Percentiles rank a stretch among this genome's conserved stretches.
These are phyloP conservation scores for Linaria vulgaris DNA, from an alignment of 257 asterid species.

Conservation along the genomic window DNA sequence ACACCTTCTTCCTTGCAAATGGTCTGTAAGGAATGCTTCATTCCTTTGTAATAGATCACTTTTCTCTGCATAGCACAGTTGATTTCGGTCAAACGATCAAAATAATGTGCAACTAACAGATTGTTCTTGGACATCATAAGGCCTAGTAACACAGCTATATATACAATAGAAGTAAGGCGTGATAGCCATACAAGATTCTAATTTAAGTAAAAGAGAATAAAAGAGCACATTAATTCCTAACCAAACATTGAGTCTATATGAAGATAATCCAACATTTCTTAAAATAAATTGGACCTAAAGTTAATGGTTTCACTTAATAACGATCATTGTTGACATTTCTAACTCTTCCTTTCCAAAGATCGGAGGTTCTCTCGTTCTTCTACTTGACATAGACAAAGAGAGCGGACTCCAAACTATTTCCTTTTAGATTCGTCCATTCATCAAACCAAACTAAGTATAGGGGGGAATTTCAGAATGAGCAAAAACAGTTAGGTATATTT, in stretches of 20 bases:
- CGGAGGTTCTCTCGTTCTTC: neutral
- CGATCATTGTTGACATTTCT: neutral
- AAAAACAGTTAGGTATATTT: neutral
- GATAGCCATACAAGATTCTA: conserved; percentile 21
- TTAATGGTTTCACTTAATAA: conserved; percentile 1
- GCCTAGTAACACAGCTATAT: conserved; percentile 1
- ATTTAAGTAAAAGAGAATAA: conserved; percentile 12
- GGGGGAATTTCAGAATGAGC: neutral
- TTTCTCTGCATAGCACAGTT: conserved; percentile 54
- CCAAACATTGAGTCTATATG: conserved; percentile 14
- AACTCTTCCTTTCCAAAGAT: conserved; percentile 1
- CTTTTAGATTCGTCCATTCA: neutral
- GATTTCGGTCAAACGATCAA: conserved; percentile 10
- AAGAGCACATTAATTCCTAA: neutral
- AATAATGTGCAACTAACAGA: neutral
- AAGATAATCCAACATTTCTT: neutral
- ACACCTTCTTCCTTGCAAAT: conserved; percentile 78
- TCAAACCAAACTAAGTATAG: conserved; percentile 10
- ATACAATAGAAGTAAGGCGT: neutral
- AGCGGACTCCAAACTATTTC: neutral
- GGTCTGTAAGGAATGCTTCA: conserved; percentile 64
- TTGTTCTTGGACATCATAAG: conserved; percentile 12
- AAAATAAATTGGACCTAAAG: conserved; percentile 8
- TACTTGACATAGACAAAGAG: neutral
- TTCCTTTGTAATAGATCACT: conserved; percentile 65